Percentiles rank a stretch among this genome's conserved stretches.
Evolutionary conservation across 1,284 basidiomycete genomes (phyloP).

Genomic region (Sphagnurus paluster): DNA sequence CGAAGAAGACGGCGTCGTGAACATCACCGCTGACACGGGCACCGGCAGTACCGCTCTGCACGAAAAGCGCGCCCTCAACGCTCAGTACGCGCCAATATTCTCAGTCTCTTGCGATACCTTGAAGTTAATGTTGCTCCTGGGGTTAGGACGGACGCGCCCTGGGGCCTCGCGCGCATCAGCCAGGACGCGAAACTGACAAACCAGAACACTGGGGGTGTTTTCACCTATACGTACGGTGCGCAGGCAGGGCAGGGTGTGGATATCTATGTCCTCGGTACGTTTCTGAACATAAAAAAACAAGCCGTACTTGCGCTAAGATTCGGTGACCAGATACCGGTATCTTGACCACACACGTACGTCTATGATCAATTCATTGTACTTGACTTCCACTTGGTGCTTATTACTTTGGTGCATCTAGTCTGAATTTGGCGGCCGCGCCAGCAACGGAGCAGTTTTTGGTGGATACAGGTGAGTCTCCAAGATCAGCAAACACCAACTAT

Average conservation of each 20-base stretch:
- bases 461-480: slow-evolving; percentile 18
- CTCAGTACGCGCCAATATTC: not conserved
- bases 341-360: not conserved
- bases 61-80: not conserved
- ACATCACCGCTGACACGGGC: no score
- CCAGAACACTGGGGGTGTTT: slow-evolving; percentile 7
- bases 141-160: slow-evolving; percentile 17
- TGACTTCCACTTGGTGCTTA: not conserved
- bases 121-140: not conserved
- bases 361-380: not conserved
- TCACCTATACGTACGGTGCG: slow-evolving; percentile 4
- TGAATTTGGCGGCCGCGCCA: slow-evolving; percentile 72
- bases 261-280: slow-evolving; percentile 18
- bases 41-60: not conserved
- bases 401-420: slow-evolving; percentile 16
- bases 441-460: slow-evolving; percentile 58
- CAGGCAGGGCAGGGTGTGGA: slow-evolving; percentile 8
- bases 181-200: slow-evolving; percentile 9
- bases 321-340: no score
- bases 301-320: not conserved
- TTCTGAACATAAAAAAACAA: no score
- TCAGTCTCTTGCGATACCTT: not conserved
- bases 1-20: slow-evolving; percentile 18
- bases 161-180: slow-evolving; percentile 20
- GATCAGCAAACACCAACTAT: no score